Conservation (phyloP, 164 flowering plant species). For the Dillenia turbinata region DNA sequence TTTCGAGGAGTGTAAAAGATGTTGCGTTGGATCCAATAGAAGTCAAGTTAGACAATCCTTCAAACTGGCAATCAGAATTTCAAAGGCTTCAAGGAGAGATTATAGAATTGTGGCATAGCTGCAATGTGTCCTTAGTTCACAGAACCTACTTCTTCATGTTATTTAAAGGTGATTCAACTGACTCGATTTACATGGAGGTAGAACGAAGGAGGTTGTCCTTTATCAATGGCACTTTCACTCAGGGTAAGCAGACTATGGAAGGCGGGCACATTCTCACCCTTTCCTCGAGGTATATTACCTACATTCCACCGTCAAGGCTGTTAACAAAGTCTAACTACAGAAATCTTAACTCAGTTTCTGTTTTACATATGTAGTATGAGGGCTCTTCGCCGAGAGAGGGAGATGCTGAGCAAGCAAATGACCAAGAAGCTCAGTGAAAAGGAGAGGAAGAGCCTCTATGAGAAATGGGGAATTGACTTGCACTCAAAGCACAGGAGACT, state of each 20-base stretch:
- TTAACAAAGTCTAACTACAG: no score
- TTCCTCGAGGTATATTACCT: conserved; percentile 49
- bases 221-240: conserved; percentile 46
- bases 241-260: conserved; percentile 20
- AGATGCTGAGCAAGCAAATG: conserved; percentile 66
- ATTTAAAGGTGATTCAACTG: conserved; percentile 83
- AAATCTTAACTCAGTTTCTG: background rate
- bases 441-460: conserved; percentile 55
- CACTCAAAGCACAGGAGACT: conserved; percentile 63
- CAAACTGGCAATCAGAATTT: conserved; percentile 44
- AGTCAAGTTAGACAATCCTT: conserved; percentile 25
- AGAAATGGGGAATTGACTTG: conserved; percentile 71
- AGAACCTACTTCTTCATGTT: conserved; percentile 83
- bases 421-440: conserved; percentile 50
- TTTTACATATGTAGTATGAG: conserved; percentile 33
- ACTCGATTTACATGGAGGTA: conserved; percentile 81
- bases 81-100: conserved; percentile 56
- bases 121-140: conserved; percentile 74
- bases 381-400: conserved; percentile 69
- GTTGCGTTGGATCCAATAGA: conserved; percentile 59
- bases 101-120: conserved; percentile 71
- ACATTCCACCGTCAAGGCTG: no score
- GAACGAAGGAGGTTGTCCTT: conserved; percentile 76
- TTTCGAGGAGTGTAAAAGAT: conserved; percentile 34
- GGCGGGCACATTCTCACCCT: conserved; percentile 30